Percentiles rank a stretch among this genome's conserved stretches.
Conservation (phyloP, 2,329 filamentous ascomycete genomes). For the Aureobasidium leucospermi region DNA sequence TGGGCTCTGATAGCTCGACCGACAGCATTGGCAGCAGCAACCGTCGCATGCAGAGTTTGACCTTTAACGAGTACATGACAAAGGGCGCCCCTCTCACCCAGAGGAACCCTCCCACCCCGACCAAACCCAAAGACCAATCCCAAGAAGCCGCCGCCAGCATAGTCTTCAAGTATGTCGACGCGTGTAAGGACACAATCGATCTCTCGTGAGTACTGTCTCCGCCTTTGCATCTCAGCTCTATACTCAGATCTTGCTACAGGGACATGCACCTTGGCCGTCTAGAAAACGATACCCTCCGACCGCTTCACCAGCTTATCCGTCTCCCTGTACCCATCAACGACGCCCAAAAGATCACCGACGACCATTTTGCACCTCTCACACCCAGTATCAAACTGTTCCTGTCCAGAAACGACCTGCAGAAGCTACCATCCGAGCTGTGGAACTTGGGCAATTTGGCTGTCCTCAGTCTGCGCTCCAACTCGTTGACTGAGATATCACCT, state of each 20-base stretch:
- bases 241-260: neutral
- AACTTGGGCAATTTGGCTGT: conserved; percentile 55
- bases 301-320: conserved; percentile 38
- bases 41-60: conserved; percentile 11
- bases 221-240: neutral
- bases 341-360: conserved; percentile 44
- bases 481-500: conserved; percentile 53
- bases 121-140: neutral
- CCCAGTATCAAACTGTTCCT: conserved; percentile 57
- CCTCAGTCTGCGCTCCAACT: conserved; percentile 59
- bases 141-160: conserved; percentile 20
- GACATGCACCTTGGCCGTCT: conserved; percentile 44
- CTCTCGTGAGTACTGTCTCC: conserved; percentile 44
- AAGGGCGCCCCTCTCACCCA: conserved; percentile 2
- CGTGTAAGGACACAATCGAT: conserved; percentile 53
- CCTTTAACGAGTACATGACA: conserved; percentile 5
- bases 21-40: conserved; percentile 11
- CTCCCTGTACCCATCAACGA: conserved; percentile 22
- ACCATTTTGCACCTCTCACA: conserved; percentile 53
- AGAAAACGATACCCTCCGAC: conserved; percentile 50
- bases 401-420: conserved; percentile 49
- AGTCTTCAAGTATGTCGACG: conserved; percentile 37
- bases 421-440: conserved; percentile 55
- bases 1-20: conserved; percentile 50
- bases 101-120: neutral